Evolutionary conservation across 78 protist species (phyloP), one percentile per base, ranked within the genome.

Genomic region (Speleostelium caveatum): DNA sequence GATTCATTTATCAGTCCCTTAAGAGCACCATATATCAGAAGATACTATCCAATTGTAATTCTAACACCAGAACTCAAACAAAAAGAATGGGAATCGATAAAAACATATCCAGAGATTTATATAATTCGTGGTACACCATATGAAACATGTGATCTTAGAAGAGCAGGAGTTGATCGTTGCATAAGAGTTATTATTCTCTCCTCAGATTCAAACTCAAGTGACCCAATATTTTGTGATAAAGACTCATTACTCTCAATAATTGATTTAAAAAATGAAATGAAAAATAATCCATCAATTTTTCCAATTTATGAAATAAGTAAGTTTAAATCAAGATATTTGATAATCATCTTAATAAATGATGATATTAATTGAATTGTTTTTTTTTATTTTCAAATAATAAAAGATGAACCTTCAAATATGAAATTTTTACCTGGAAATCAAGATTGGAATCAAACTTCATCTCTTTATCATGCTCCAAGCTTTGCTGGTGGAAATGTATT

Each of bases 401-500:
- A 41, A 74, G 85, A 67, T 30, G 89, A 83, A 26, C 79, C 91
- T 2, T 21, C n/a, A 30, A 83, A 83, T 69, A 24, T 83, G 42
- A 69, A 69, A 35, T 59, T 83, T 39, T 42, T 83, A 60, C 80
- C 79, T 12, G 68, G 74, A 12, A 83, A 83, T 59, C 36, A 17
- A 35, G 56, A 58, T 45, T 83, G 91, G 91, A 69, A 83, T 28
- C 91, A 83, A 35, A 83, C 67, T 60, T 39, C 56, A 28, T 79
- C 91, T 69, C 69, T 41, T 45, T 69, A 69, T 45, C 17, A 39
- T 6, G 39, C 91, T 59, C 72, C 91, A 26, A 42, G 73, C 56
- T 83, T 83, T 33, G 91, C 91, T 2, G 42, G 71, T 42, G 91
- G 91, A 28, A 83, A 49, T 83, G 91, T 83, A 21, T 83, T 83